These are phyloP conservation scores for Lachancea dasiensis DNA, from an alignment of 805 yeast genomes.

Conservation along the genomic window DNA sequence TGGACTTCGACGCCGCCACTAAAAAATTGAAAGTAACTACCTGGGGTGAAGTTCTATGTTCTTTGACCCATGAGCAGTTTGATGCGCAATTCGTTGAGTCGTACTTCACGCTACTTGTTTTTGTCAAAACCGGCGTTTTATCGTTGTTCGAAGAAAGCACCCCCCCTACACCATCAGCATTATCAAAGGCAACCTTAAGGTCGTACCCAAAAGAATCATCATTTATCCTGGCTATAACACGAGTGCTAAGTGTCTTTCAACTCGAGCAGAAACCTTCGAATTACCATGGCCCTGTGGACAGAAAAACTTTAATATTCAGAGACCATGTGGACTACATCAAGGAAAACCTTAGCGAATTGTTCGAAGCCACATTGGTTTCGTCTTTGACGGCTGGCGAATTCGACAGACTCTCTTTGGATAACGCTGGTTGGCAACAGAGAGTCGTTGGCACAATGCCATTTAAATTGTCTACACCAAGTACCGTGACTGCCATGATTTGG, in stretches of 20 bases:
- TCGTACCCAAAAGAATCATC: conserved; percentile 37
- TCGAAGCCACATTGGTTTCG: conserved; percentile 47
- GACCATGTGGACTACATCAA: conserved; percentile 54
- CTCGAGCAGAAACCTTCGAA: conserved; percentile 46
- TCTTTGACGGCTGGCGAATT: conserved; percentile 52
- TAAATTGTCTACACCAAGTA: conserved; percentile 47
- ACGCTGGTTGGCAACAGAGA: conserved; percentile 49
- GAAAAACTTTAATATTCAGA: conserved; percentile 58
- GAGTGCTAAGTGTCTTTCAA: conserved; percentile 43
- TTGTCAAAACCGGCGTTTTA: conserved; percentile 40
- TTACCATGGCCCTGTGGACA: conserved; percentile 66
- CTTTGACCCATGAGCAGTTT: conserved; percentile 29
- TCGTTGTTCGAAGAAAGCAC: conserved; percentile 32
- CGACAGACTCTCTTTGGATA: conserved; percentile 43
- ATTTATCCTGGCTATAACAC: conserved; percentile 39
- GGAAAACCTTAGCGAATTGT: conserved; percentile 45
- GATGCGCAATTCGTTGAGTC: conserved; percentile 33
- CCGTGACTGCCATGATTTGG: conserved; percentile 46
- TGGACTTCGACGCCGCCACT: conserved; percentile 34
- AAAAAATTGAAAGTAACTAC: conserved; percentile 37
- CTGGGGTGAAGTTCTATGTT: conserved; percentile 47
- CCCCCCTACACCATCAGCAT: conserved; percentile 26
- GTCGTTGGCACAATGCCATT: conserved; percentile 60
- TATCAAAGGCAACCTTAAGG: conserved; percentile 35
- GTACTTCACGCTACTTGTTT: conserved; percentile 42